Percentiles rank a stretch among this genome's conserved stretches.
Evolutionary conservation across 441 rosid genomes (phyloP).

Genomic region (Mallotus japonicus): DNA sequence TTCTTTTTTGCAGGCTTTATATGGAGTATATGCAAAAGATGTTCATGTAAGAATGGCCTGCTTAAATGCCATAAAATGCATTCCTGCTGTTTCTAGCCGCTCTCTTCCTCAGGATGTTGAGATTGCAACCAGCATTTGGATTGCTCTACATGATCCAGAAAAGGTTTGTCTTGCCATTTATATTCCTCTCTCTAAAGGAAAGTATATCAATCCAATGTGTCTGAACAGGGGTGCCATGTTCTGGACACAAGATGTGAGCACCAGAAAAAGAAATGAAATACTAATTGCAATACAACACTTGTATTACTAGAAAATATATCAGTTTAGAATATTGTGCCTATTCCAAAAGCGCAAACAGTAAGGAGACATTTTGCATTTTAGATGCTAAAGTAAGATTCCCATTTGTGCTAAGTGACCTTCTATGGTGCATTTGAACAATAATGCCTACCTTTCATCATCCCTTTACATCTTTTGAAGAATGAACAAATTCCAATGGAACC

Average conservation of each 20-base stretch:
- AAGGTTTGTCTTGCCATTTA: constrained; percentile 56
- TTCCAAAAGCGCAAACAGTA: background rate
- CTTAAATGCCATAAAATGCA: constrained; percentile 90
- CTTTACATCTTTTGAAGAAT: background rate
- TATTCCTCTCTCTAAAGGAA: background rate
- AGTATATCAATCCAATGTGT: background rate
- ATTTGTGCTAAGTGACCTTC: background rate
- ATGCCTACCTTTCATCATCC: background rate
- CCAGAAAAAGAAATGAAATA: background rate
- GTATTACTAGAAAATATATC: background rate
- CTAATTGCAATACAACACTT: background rate
- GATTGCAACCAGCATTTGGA: constrained; percentile 92
- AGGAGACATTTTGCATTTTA: background rate
- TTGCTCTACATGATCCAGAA: constrained; percentile 94
- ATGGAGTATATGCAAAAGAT: constrained; percentile 91
- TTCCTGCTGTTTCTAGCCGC: constrained; percentile 79
- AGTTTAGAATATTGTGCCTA: background rate
- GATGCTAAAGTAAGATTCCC: background rate
- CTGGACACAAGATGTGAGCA: background rate
- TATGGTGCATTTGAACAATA: background rate
- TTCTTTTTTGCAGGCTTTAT: constrained; percentile 59
- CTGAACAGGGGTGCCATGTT: background rate
- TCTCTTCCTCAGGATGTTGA: constrained; percentile 75
- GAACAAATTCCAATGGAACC: background rate
- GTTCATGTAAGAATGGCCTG: constrained; percentile 98